A percentile compares a stretch with the other conserved stretches of the same genome.
Conservation (phyloP, 192 early-diverging fungal species). For the Coemansia sp. region DNA sequence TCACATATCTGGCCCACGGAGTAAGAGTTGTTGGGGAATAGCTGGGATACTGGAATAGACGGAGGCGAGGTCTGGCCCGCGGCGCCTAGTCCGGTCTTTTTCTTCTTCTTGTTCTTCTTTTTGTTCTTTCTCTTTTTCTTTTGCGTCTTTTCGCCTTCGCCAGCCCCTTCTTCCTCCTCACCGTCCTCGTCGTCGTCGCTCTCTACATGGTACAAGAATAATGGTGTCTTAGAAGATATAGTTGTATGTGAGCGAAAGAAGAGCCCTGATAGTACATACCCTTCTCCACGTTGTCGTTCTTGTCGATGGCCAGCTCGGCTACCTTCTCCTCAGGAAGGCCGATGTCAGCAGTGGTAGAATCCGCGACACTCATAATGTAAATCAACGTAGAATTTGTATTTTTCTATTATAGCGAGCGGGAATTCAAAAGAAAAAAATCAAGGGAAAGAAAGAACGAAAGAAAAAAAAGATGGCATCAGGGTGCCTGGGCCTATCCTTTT, state of each 20-base stretch:
- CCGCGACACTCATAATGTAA: slow-evolving; percentile 23
- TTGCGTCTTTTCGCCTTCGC: slow-evolving; percentile 9
- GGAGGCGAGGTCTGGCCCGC: slow-evolving; percentile 66
- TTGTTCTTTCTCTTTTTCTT: slow-evolving; percentile 62
- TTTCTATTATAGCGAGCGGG: neutral
- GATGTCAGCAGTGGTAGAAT: neutral
- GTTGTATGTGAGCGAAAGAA: neutral
- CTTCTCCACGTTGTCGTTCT: slow-evolving; percentile 6
- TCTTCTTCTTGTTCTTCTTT: slow-evolving; percentile 71
- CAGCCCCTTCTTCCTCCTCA: slow-evolving; percentile 15
- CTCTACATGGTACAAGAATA: neutral
- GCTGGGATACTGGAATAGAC: slow-evolving; percentile 76
- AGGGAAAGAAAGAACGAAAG: neutral
- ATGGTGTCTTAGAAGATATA: neutral
- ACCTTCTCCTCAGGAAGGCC: slow-evolving; percentile 3
- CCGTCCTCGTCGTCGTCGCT: slow-evolving; percentile 10
- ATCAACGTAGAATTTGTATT: neutral
- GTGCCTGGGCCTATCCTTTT: neutral
- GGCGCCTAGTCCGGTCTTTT: slow-evolving; percentile 51
- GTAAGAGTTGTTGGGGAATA: slow-evolving; percentile 78
- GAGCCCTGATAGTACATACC: slow-evolving; percentile 11
- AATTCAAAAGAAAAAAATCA: neutral
- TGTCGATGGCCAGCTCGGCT: slow-evolving; percentile 16
- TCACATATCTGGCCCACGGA: slow-evolving; percentile 85
- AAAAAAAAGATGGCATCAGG: neutral